Evolutionary conservation across 2,329 filamentous ascomycete genomes (phyloP).

Genomic region (Cordyceps militaris): DNA sequence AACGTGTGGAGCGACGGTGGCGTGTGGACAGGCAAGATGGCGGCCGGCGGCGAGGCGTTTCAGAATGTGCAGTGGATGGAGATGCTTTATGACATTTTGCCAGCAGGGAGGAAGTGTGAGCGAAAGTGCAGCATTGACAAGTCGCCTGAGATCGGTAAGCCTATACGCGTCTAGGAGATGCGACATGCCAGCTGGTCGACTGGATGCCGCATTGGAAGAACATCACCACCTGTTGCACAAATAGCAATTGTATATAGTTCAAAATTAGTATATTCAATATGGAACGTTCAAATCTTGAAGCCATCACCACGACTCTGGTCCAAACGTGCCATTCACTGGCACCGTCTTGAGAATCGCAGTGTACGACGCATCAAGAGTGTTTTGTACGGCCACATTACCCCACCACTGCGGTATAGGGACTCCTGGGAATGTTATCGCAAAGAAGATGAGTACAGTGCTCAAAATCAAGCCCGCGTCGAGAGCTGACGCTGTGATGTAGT

Average conservation of each 20-base stretch:
- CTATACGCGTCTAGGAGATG: slow-evolving; percentile 23
- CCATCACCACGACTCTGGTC: slow-evolving; percentile 25
- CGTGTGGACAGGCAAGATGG: slow-evolving; percentile 51
- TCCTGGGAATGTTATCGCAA: slow-evolving; percentile 25
- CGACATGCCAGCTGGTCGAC: background rate
- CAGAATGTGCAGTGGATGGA: slow-evolving; percentile 56
- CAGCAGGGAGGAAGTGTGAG: slow-evolving; percentile 20
- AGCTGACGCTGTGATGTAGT: slow-evolving; percentile 34
- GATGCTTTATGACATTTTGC: slow-evolving; percentile 38
- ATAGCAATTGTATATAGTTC: background rate
- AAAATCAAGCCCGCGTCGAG: slow-evolving; percentile 34
- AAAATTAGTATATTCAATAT: background rate
- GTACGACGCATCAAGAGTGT: slow-evolving; percentile 25
- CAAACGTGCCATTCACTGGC: slow-evolving; percentile 23
- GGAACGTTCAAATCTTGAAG: background rate
- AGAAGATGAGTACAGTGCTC: slow-evolving; percentile 26
- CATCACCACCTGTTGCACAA: background rate
- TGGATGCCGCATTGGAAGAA: background rate
- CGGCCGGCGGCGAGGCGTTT: slow-evolving; percentile 38
- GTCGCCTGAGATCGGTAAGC: slow-evolving; percentile 29
- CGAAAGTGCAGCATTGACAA: slow-evolving; percentile 35
- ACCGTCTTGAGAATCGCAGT: slow-evolving; percentile 20
- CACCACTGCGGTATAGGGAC: slow-evolving; percentile 35
- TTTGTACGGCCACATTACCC: slow-evolving; percentile 44
- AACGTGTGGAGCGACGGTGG: slow-evolving; percentile 56